phyloP scores from a whole-genome alignment of 441 rosid species.

The Populus hybrid region DNA sequence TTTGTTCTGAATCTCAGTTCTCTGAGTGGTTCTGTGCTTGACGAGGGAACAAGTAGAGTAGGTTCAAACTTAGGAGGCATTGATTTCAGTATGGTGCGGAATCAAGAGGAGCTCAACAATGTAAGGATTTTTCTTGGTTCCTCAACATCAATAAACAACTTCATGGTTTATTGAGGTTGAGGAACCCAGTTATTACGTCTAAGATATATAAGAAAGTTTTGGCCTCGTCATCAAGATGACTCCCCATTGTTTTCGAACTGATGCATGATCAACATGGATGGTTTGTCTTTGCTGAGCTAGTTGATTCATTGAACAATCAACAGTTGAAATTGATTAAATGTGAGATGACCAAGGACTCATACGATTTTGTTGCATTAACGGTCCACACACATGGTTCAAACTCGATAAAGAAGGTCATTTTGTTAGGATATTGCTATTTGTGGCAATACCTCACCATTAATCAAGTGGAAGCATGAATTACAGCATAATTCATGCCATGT shows the following conservation, averaged over 20 bases:
- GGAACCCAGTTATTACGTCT: neutral
- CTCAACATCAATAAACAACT: neutral
- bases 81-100: neutral
- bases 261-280: neutral
- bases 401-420: too few species aligned
- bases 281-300: too few species aligned
- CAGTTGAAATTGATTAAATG: too few species aligned
- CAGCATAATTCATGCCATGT: too few species aligned
- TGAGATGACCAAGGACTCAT: neutral
- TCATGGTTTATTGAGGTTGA: neutral
- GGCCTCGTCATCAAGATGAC: neutral
- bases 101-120: neutral
- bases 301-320: too few species aligned
- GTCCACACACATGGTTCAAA: neutral
- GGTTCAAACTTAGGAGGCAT: neutral
- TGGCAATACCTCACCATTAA: too few species aligned
- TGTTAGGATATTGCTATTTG: too few species aligned
- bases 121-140: neutral
- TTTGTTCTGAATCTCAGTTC: neutral
- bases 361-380: neutral
- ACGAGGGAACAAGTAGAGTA: neutral
- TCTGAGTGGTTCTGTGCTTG: neutral
- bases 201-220: neutral
- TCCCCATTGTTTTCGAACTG: neutral
- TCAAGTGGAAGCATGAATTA: too few species aligned